Evolutionary conservation across 139 green algal genomes (phyloP).

Genomic region (Chlorella ohadii): DNA sequence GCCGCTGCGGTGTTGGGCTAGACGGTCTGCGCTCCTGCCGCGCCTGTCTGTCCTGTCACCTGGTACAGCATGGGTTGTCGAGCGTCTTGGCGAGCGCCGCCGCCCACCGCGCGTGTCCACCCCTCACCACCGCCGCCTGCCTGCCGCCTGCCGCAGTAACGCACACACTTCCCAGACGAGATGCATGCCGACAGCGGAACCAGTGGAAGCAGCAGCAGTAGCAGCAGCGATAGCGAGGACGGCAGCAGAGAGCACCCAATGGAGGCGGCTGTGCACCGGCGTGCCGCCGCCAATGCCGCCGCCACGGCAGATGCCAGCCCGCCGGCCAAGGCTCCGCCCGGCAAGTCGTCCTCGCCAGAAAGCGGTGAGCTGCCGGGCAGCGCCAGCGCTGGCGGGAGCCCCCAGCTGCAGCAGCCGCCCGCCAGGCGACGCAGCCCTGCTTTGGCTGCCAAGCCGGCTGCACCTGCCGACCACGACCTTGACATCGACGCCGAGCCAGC

Average conservation of each 20-base stretch:
- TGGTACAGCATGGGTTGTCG: no score
- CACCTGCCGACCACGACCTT: background rate
- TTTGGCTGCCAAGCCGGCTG: background rate
- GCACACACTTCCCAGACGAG: background rate
- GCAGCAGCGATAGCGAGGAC: background rate
- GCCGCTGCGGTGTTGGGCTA: no score
- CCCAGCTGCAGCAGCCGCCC: no score
- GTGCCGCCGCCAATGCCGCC: background rate
- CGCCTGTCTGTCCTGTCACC: no score
- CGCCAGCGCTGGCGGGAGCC: no score
- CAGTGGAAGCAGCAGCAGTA: conserved; percentile 1
- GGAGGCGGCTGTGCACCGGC: background rate
- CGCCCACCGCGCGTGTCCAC: no score
- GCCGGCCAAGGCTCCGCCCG: background rate
- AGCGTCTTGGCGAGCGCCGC: no score
- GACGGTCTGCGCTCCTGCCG: no score
- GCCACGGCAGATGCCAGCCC: background rate
- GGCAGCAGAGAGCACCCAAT: background rate
- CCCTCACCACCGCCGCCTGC: no score
- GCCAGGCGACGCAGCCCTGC: background rate
- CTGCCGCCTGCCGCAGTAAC: background rate
- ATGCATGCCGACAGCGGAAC: background rate
- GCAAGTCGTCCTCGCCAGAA: conserved; percentile 1
- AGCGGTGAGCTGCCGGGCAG: conserved; percentile 11
- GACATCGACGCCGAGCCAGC: background rate